Percentiles rank a stretch among this genome's conserved stretches.
Evolutionary conservation across 2,329 filamentous ascomycete genomes (phyloP).

Genomic region (Fusarium sp.): DNA sequence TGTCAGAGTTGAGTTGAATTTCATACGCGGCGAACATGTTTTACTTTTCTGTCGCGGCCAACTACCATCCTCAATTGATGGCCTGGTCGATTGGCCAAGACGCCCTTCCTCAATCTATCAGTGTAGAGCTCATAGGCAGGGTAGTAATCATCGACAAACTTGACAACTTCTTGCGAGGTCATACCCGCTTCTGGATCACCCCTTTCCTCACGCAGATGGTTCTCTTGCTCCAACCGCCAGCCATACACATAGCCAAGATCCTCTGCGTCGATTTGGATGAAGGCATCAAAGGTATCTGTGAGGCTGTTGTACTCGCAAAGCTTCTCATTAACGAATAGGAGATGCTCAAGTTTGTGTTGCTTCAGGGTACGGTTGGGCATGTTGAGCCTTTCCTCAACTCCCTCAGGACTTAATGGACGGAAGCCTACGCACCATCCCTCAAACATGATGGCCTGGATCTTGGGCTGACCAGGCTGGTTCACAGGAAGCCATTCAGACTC

Average conservation of each 20-base stretch:
- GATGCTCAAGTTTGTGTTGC: constrained; percentile 63
- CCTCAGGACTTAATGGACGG: constrained; percentile 68
- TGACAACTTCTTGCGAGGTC: constrained; percentile 82
- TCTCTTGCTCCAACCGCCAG: constrained; percentile 88
- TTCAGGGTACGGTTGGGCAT: constrained; percentile 63
- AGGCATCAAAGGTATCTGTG: constrained; percentile 65
- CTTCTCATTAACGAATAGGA: constrained; percentile 64
- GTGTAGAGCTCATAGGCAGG: constrained; percentile 80
- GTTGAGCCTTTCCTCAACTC: constrained; percentile 66
- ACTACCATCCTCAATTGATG: constrained; percentile 74
- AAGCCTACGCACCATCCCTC: constrained; percentile 96
- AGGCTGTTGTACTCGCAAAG: constrained; percentile 63
- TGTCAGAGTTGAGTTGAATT: constrained; percentile 4
- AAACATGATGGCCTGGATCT: constrained; percentile 78
- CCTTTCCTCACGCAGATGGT: constrained; percentile 72
- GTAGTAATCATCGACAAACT: constrained; percentile 79
- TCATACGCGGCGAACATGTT: constrained; percentile 65
- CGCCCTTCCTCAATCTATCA: constrained; percentile 68
- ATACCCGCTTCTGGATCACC: constrained; percentile 75
- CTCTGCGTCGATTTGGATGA: constrained; percentile 76
- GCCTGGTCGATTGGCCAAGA: constrained; percentile 64
- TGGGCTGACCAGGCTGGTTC: constrained; percentile 63
- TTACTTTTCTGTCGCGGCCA: constrained; percentile 70
- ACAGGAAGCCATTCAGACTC: constrained; percentile 71
- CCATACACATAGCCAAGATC: constrained; percentile 82